Evolutionary conservation across 768 basidiomycete genomes (phyloP), one percentile per base, ranked within the genome.

Genomic region (Melanogaster broomeanus): DNA sequence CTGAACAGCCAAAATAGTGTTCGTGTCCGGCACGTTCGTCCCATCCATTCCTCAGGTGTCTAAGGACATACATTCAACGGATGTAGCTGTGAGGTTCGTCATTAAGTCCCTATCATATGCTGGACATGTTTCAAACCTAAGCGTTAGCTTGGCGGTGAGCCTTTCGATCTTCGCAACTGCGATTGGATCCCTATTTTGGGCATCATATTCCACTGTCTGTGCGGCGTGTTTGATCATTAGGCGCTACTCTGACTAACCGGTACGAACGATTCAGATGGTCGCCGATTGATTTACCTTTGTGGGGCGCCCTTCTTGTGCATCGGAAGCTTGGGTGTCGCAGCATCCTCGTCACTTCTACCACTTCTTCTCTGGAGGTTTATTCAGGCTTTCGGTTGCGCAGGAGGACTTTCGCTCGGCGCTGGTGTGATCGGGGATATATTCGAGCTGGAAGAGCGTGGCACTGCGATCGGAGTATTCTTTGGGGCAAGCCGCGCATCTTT

Each of bases 41-140:
- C 87, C 87, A 0, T 79, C 81, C 0, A 85, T 89, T 47, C 85
- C 87, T 0, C 76, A 84, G 42, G 81, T 90, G 51, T 81, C 87
- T 2, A 66, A 66, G 24, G 86, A 90, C 51, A 61, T 90, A 5
- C 45, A 77, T 13, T 75, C 84, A 0, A 81, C 84, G 0, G 75
- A 75, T 0, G 49, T 75, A 12, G 66, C 85, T 18, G 74, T 88
- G 42, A 85, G 81, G 81, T 80, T 39, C 2, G 55, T 28, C 16
- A 25, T 9, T 3, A 21, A 24, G 10, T n/a, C 4, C 6, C 8
- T 22, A 13, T n/a, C 6, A 12, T 13, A 8, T 33, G 5, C 16
- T 19, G 4, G 4, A 41, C 18, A 8, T 7, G 21, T 7, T 4
- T 24, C n/a, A 8, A 21, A n/a, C 11, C 18, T 18, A 7, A 10